These are phyloP conservation scores for Aspergillus olivimuriae DNA, from an alignment of 495 filamentous ascomycete species.

Conservation along the genomic window DNA sequence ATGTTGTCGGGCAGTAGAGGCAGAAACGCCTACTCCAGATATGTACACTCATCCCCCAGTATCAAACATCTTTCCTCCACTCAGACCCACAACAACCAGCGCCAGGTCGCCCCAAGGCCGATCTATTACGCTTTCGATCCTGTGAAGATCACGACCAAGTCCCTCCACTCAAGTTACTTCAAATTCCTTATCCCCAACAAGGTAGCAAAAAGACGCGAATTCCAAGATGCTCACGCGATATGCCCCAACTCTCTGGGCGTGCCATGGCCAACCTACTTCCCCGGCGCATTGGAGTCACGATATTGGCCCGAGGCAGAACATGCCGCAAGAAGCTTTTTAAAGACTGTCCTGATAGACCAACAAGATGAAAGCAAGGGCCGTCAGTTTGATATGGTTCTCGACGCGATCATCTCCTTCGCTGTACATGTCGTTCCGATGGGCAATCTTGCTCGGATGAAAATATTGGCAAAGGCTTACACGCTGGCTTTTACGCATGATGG, in stretches of 20 bases:
- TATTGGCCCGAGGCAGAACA: conserved; percentile 11
- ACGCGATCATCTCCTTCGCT: conserved; percentile 5
- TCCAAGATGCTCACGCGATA: conserved; percentile 2
- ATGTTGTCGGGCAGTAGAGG: too few relatives aligned
- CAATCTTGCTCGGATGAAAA: conserved; percentile 1
- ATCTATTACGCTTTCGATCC: conserved; percentile 12
- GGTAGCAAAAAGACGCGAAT: not conserved
- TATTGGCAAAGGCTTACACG: conserved; percentile 5
- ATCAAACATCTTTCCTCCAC: too few relatives aligned
- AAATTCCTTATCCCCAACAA: not conserved
- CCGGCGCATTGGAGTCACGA: conserved; percentile 7
- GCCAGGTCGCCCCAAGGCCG: too few relatives aligned
- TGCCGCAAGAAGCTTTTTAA: conserved; percentile 2
- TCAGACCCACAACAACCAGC: too few relatives aligned
- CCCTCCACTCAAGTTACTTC: not conserved
- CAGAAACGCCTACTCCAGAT: too few relatives aligned
- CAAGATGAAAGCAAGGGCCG: not conserved
- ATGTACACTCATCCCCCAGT: too few relatives aligned
- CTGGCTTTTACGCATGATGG: conserved; percentile 14
- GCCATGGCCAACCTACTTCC: conserved; percentile 10
- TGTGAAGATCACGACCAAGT: not conserved
- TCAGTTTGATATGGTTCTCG: conserved; percentile 5
- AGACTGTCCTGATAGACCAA: not conserved
- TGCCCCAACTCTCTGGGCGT: conserved; percentile 1
- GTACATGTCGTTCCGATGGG: conserved; percentile 5